Base-by-base conservation (phyloP, 2,329 filamentous ascomycete genomes). In the Alternaria rosae region DNA sequence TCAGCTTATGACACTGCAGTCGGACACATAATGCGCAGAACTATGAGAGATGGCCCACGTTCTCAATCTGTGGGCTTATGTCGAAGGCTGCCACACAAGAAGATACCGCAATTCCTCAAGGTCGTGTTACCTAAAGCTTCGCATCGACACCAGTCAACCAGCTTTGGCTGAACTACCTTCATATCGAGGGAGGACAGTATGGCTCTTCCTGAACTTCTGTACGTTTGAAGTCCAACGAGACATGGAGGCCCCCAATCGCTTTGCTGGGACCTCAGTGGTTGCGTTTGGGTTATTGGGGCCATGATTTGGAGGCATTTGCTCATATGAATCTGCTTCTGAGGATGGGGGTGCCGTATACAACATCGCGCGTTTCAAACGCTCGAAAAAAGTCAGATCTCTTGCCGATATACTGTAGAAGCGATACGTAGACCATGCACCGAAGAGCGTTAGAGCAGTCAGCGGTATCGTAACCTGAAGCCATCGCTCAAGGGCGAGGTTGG, bases 401-500 rank as follows among this genome's bases (percentile, higher is more conserved):
- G 52, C 32, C 28, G 56, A 52, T 21, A 23, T 42, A 15, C 60
- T 47, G 30, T 57, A 65, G 25, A 68, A 59, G 25, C 59, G 68
- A 30, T 64, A 70, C 11, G 66, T 67, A 7, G 45, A 47, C 62
- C 64, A 73, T 17, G 68, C 70, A 17, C 57, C 54, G 17, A 64
- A 51, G 54, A 71, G 23, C 35, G 79, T 81, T 0, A 81, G 6
- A 3, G 67, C 35, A 3, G 77, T 81, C 11, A 82, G 58, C 2
- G 80, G 79, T n/a, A 81, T 48, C 3, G 80, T 78, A 4, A 81
- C 71, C 50, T 81, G 64, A 4, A 81, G 59, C 79, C 80, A 82
- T 41, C 76, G 64, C 10, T 62, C 28, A 54, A 81, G 45, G 8
- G 78, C 80, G 6, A 70, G 35, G 6, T 28, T 25, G 0, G 78